These are phyloP conservation scores for Elsinoe australis DNA, from an alignment of 2,329 filamentous ascomycete genomes.

Conservation along the genomic window DNA sequence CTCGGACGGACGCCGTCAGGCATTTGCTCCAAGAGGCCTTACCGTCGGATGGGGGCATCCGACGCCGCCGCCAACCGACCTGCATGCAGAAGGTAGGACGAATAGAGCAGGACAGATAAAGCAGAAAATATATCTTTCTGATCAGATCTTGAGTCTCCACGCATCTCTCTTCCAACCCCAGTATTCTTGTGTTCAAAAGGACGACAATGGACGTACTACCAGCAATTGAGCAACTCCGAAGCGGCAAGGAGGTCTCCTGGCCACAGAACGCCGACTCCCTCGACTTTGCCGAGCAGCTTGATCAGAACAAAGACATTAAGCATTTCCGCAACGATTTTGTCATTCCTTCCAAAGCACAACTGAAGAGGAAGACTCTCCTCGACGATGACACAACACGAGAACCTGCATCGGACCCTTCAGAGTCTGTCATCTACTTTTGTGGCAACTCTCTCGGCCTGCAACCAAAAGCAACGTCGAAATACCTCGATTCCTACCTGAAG, in stretches of 20 bases:
- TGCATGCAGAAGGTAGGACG: too few species aligned
- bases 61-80: constrained; percentile 2
- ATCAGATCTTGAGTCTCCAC: background rate
- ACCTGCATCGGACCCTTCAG: constrained; percentile 25
- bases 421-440: constrained; percentile 67
- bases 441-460: constrained; percentile 86
- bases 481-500: constrained; percentile 64
- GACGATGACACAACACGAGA: constrained; percentile 20
- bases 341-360: constrained; percentile 65
- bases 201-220: constrained; percentile 24
- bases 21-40: too few species aligned
- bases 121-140: too few species aligned
- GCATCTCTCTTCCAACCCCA: background rate
- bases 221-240: constrained; percentile 24
- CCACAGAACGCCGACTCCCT: constrained; percentile 24
- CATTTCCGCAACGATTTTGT: constrained; percentile 59
- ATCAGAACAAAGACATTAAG: constrained; percentile 31
- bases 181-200: too few species aligned
- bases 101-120: too few species aligned
- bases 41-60: background rate
- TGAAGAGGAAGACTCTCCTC: constrained; percentile 54
- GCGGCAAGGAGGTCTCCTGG: constrained; percentile 23
- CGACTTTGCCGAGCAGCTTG: constrained; percentile 17
- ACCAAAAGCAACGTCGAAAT: constrained; percentile 58
- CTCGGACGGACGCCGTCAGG: background rate